Evolutionary conservation across 2,329 filamentous ascomycete species (phyloP), one percentile per base, ranked within the genome.

Genomic region (Falciphora oryzae): DNA sequence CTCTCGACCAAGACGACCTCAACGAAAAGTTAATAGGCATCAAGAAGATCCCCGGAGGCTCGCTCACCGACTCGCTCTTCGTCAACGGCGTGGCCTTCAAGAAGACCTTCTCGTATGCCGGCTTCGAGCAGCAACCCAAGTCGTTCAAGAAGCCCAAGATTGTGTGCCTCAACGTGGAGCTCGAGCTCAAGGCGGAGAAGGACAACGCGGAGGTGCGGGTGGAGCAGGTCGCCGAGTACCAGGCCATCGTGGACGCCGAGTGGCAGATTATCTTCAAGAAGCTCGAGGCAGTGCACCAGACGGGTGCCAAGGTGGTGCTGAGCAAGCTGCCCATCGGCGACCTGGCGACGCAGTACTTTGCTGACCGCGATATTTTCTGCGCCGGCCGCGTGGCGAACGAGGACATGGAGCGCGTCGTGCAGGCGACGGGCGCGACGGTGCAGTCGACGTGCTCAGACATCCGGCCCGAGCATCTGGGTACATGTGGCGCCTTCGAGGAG

Each of bases 261-360:
- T 99, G 95, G 95, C 93, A 97, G 79, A 99, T 99, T 75, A 99
- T 99, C 78, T 98, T 90, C 87, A 94, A 97, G 83, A 99, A 99
- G 85, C 91, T 99, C 76, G 95, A 99, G 81, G 92, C 94, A 61
- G 81, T 97, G 64, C 86, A 94, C 84, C 89, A 94, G 79, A 97
- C 94, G 7, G 95, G 95, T 64, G 95, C 95, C 69, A 63, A 97
- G 85, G 93, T 99, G 63, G 93, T 99, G 57, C 88, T 99, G 65
- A 97, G 92, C 80, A 98, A 97, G 81, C 84, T 98, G 67, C 95
- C 95, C 57, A 98, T 99, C 73, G 95, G 95, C 74, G 95, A 99
- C 81, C 81, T 99, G 74, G 95, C 95, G 66, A 99, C 95, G 65
- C 95, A 99, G 81, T 97, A 89, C 81, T 99, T 99, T 74, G 95